phyloP scores from a whole-genome alignment of 345 rosid species.

The Ceriops zippeliana region DNA sequence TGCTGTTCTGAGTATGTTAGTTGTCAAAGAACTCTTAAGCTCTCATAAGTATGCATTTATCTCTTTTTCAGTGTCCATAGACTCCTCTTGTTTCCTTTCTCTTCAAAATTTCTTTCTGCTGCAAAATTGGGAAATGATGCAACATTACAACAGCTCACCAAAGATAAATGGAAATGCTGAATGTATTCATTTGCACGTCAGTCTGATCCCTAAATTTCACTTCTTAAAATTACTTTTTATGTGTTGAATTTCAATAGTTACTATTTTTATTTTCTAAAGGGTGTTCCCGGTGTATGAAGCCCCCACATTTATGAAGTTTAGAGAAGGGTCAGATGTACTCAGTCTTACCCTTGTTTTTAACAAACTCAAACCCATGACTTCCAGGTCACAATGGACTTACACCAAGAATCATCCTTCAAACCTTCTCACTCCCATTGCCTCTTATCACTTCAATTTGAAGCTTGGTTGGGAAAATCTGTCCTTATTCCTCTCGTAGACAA shows the following conservation, averaged over 20 bases:
- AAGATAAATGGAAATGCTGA: constrained; percentile 34
- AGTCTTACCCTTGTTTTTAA: no score
- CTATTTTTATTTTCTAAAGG: not conserved
- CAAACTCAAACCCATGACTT: no score
- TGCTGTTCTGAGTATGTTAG: no score
- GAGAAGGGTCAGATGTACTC: no score
- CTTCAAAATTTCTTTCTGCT: not conserved
- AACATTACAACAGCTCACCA: constrained; percentile 14
- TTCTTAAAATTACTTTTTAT: not conserved
- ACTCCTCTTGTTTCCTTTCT: not conserved
- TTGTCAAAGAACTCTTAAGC: not conserved
- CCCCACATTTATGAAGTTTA: no score
- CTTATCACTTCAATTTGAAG: no score
- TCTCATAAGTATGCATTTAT: not conserved
- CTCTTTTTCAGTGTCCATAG: not conserved
- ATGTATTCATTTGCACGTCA: constrained; percentile 48
- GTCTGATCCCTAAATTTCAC: constrained; percentile 37
- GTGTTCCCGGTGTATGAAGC: not conserved
- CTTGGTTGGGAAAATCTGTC: no score
- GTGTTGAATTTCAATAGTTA: not conserved
- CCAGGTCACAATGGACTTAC: no score
- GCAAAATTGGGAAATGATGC: constrained; percentile 33
- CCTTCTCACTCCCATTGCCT: no score
- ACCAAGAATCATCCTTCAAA: no score
- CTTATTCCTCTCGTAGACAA: no score